Percentiles rank a stretch among this genome's conserved stretches.
Evolutionary conservation across 139 green algal genomes (phyloP).

Genomic region (Microglena sp.): DNA sequence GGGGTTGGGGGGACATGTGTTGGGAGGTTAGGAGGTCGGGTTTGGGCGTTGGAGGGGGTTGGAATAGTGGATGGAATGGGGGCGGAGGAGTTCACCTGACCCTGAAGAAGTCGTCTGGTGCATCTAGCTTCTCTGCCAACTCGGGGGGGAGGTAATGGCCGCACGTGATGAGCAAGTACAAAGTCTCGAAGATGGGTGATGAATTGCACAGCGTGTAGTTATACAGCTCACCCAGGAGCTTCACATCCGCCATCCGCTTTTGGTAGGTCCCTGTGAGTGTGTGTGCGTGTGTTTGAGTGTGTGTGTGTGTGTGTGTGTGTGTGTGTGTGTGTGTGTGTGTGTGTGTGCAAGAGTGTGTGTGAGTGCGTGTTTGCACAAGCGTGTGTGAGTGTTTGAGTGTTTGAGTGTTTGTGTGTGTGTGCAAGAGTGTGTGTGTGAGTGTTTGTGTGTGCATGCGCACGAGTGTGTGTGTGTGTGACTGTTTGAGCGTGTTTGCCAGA

Average conservation of each 20-base stretch:
- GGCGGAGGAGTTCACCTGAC: conserved; percentile 5
- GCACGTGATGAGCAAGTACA: conserved; percentile 78
- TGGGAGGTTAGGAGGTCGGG: too few species aligned
- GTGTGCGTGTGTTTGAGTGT: too few species aligned
- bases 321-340: background rate
- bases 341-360: too few species aligned
- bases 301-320: background rate
- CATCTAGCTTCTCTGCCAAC: conserved; percentile 23
- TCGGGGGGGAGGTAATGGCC: conserved; percentile 40
- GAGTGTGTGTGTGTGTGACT: too few species aligned
- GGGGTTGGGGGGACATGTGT: too few species aligned
- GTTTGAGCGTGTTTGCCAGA: too few species aligned
- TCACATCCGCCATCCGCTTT: conserved; percentile 63
- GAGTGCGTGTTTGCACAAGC: background rate
- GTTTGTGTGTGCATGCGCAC: too few species aligned
- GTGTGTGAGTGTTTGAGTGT: too few species aligned
- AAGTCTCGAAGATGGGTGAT: conserved; percentile 71
- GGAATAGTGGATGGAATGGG: conserved; percentile 4
- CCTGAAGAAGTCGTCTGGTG: conserved; percentile 41
- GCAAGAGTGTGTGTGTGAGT: too few species aligned
- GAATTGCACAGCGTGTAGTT: conserved; percentile 70
- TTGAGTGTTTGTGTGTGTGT: too few species aligned
- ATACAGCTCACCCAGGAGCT: conserved; percentile 89
- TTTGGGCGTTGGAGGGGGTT: too few species aligned
- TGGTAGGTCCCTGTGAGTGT: conserved; percentile 36